Conservation (phyloP, 2,329 filamentous ascomycete species). For the Pestalotiopsis sp. region DNA sequence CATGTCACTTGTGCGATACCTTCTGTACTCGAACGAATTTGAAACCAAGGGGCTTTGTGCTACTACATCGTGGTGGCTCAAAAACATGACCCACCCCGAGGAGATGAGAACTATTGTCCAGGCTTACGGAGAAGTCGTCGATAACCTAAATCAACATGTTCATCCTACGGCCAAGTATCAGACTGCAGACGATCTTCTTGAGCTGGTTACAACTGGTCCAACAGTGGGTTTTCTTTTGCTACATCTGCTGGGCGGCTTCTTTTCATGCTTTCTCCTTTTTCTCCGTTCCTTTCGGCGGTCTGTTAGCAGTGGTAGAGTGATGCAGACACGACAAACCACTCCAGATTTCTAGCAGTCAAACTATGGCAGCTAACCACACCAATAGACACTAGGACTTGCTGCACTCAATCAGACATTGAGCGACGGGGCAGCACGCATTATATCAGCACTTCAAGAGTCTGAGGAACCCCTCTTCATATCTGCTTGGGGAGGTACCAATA, state of each 20-base stretch:
- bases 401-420: slow-evolving; percentile 32
- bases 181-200: slow-evolving; percentile 28
- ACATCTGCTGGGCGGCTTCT: slow-evolving; percentile 30
- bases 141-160: slow-evolving; percentile 45
- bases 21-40: slow-evolving; percentile 41
- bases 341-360: background rate
- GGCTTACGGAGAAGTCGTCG: slow-evolving; percentile 37
- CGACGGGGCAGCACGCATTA: slow-evolving; percentile 33
- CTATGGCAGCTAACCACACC: too few relatives aligned
- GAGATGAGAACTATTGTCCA: slow-evolving; percentile 38
- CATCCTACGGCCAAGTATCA: slow-evolving; percentile 41
- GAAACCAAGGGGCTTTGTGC: slow-evolving; percentile 37
- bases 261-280: background rate
- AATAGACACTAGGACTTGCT: slow-evolving; percentile 18
- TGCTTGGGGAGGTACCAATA: slow-evolving; percentile 53
- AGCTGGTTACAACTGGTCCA: slow-evolving; percentile 29
- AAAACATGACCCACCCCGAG: slow-evolving; percentile 31
- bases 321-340: background rate
- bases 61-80: slow-evolving; percentile 40
- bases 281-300: background rate
- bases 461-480: slow-evolving; percentile 49
- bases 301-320: too few relatives aligned
- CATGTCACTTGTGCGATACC: slow-evolving; percentile 35
- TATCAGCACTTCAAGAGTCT: slow-evolving; percentile 35
- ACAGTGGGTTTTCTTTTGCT: too few relatives aligned